Evolutionary conservation across 2,329 filamentous ascomycete species (phyloP), one percentile per base, ranked within the genome.

Genomic region (Lachnellula hyalina): DNA sequence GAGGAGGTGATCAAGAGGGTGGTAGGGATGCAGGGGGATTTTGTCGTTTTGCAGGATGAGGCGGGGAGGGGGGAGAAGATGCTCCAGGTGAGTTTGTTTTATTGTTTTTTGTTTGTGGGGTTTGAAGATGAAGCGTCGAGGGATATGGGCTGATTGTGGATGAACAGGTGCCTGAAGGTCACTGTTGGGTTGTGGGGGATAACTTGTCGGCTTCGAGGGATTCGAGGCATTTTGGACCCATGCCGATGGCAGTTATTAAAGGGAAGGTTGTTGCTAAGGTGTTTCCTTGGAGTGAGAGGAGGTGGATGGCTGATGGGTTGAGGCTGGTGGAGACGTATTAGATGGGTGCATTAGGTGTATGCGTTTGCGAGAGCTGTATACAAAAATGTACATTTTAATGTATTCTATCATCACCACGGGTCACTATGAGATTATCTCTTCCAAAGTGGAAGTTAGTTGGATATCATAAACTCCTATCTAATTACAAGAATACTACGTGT

Each of bases 161-260:
- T 53, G 48, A 48, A 25, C 66, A 95, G 89, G 84, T 99, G 15
- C 94, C 94, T 0, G 78, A 88, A 67, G 94, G 94, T 1, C 94
- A 99, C 75, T 95, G 91, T 66, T 97, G 90, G 83, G 76, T 96
- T 6, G 82, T 85, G 2, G 94, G 94, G 2, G 94, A 99, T 71
- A 97, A 97, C 71, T 68, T 96, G 58, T 78, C 83, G 3, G 87
- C 82, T 65, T 96, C 91, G 23, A 77, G 90, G 61, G 94, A 99
- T 74, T 96, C 91, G 44, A 84, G 94, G 58, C 77, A 85, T 41
- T 96, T 87, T 73, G 94, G 94, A 0, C 90, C 94, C 0, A 70
- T 99, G 28, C 94, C 94, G 0, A 74, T 99, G 67, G 93, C 83
- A 1, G 74, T 99, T 60, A 82, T 99, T 45, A 85, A 81, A 64